Evolutionary conservation across 768 basidiomycete species (phyloP).

Genomic region (Russula sp.): DNA sequence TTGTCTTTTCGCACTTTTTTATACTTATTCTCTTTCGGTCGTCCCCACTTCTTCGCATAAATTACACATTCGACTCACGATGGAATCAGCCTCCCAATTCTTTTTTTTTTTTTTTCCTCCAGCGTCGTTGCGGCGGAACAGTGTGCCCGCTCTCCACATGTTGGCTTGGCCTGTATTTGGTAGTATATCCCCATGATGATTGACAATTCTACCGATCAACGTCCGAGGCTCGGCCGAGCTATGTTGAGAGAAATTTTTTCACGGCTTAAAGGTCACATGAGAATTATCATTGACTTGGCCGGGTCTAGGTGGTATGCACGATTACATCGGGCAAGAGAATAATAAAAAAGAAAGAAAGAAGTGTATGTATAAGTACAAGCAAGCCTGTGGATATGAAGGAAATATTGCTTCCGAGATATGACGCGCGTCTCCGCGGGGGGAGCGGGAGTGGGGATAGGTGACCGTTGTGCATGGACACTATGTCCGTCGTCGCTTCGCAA

Average conservation of each 20-base stretch:
- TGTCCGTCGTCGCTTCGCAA: slow-evolving; percentile 15
- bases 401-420: slow-evolving; percentile 15
- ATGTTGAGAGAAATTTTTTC: not conserved
- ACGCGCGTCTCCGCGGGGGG: not conserved
- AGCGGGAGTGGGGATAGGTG: no score
- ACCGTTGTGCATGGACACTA: not conserved
- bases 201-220: not conserved
- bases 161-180: slow-evolving; percentile 5
- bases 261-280: not conserved
- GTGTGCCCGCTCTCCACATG: not conserved
- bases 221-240: not conserved
- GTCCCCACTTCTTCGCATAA: not conserved
- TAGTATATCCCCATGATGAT: slow-evolving; percentile 11
- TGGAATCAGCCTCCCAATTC: not conserved
- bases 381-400: slow-evolving; percentile 9
- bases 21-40: slow-evolving; percentile 2
- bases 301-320: slow-evolving; percentile 13
- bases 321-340: slow-evolving; percentile 4
- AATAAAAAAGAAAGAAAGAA: not conserved
- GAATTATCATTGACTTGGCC: not conserved
- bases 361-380: slow-evolving; percentile 16
- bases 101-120: not conserved
- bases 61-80: slow-evolving; percentile 13
- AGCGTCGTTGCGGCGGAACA: not conserved
- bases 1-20: not conserved